These are phyloP conservation scores for Starmerella stigmatis DNA, from an alignment of 805 yeast species.

Conservation along the genomic window DNA sequence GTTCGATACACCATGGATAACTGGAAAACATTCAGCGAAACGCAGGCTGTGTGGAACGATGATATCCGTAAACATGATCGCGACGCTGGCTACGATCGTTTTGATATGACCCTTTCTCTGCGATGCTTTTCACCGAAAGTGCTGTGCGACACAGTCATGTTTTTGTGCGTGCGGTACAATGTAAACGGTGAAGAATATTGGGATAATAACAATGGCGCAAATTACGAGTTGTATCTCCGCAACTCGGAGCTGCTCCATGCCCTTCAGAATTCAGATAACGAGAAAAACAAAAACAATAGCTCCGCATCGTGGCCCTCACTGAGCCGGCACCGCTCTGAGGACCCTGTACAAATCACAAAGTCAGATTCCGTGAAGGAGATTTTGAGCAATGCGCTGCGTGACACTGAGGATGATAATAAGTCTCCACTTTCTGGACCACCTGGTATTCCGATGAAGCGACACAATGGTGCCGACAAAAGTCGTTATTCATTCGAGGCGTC, in stretches of 20 bases:
- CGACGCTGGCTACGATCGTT: conserved; percentile 44
- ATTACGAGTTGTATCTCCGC: conserved; percentile 46
- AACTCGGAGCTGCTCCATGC: conserved; percentile 10
- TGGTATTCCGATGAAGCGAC: conserved; percentile 2
- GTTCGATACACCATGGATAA: conserved; percentile 65
- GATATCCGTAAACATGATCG: conserved; percentile 35
- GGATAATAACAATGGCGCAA: conserved; percentile 61
- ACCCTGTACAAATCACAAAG: neutral
- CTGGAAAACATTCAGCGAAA: conserved; percentile 68
- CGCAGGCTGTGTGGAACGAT: conserved; percentile 49
- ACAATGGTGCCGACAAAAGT: neutral
- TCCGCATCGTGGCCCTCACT: neutral
- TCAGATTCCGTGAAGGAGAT: neutral
- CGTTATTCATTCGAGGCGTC: conserved; percentile 29
- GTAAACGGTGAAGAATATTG: conserved; percentile 47
- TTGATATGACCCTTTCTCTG: conserved; percentile 48
- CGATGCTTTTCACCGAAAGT: conserved; percentile 17
- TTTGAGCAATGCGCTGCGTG: neutral
- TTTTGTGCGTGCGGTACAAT: conserved; percentile 50
- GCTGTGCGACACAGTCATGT: conserved; percentile 30
- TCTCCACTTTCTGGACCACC: neutral
- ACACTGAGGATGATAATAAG: neutral
- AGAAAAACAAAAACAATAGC: neutral
- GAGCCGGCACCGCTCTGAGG: no score
- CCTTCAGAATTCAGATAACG: no score